phyloP scores from a whole-genome alignment of 1,284 basidiomycete genomes.

The Puccinia brachypodii region DNA sequence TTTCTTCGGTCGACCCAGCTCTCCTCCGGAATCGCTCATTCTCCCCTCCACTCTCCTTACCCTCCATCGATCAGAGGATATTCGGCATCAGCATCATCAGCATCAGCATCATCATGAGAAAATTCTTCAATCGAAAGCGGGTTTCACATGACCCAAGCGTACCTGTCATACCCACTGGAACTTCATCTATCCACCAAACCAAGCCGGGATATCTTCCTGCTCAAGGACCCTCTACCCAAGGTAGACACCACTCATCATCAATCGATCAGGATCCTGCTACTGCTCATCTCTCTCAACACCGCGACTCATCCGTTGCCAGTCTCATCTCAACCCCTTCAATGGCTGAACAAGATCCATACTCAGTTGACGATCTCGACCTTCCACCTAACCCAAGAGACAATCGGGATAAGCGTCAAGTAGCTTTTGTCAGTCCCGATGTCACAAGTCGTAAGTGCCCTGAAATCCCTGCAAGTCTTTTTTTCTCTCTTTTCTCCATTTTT shows the following conservation, averaged over 20 bases:
- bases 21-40: too few relatives aligned
- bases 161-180: background rate
- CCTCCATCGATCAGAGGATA: too few relatives aligned
- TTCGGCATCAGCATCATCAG: too few relatives aligned
- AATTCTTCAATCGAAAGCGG: slow-evolving; percentile 23
- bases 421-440: slow-evolving; percentile 41
- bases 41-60: too few relatives aligned
- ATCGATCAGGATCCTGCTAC: background rate
- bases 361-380: too few relatives aligned
- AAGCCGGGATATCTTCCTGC: background rate
- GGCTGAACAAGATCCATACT: background rate
- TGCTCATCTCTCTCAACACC: background rate
- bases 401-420: slow-evolving; percentile 41
- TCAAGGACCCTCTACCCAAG: background rate
- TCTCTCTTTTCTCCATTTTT: background rate
- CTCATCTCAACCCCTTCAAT: background rate
- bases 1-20: too few relatives aligned
- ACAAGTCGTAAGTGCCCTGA: slow-evolving; percentile 28
- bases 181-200: background rate
- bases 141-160: background rate
- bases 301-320: background rate
- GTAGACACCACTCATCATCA: background rate
- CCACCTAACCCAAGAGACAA: background rate
- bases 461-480: background rate
- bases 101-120: slow-evolving; percentile 37